These are phyloP conservation scores for Plenodomus biglobosus DNA, from an alignment of 2,329 filamentous ascomycete genomes.

Conservation along the genomic window DNA sequence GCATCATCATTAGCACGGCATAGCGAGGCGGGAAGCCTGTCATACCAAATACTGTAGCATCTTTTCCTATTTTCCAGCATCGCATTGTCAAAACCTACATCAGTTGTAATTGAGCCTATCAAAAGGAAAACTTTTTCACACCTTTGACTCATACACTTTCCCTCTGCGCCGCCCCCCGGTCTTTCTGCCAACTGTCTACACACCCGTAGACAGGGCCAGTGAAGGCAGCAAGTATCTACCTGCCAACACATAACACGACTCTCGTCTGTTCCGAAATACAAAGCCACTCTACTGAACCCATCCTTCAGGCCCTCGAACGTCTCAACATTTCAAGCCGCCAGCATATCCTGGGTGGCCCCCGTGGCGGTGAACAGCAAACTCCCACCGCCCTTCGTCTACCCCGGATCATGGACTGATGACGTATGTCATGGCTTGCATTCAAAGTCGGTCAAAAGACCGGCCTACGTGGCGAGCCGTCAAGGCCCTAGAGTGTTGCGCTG, in stretches of 20 bases:
- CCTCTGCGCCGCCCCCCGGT: not conserved
- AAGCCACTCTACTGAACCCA: not conserved
- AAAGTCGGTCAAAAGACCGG: slow-evolving; percentile 25
- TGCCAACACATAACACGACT: not conserved
- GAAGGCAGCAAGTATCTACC: not conserved
- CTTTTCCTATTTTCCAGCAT: not conserved
- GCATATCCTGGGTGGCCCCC: slow-evolving; percentile 21
- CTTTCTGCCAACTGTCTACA: not conserved
- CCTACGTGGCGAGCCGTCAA: slow-evolving; percentile 30
- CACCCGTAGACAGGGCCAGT: not conserved
- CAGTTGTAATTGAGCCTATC: not conserved
- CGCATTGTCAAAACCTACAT: slow-evolving; percentile 12
- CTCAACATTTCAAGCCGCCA: slow-evolving; percentile 20
- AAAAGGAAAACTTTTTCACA: slow-evolving; percentile 7
- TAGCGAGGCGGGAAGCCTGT: slow-evolving; percentile 27
- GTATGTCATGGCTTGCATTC: slow-evolving; percentile 21
- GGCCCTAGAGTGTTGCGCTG: slow-evolving; percentile 19
- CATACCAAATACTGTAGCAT: slow-evolving; percentile 6
- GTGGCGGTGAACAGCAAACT: slow-evolving; percentile 34
- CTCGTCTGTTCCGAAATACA: not conserved
- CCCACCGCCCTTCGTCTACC: slow-evolving; percentile 27
- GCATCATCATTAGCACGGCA: slow-evolving; percentile 15
- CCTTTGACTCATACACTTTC: not conserved
- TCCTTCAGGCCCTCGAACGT: slow-evolving; percentile 1
- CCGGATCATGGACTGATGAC: slow-evolving; percentile 30